Percentiles rank a stretch among this genome's conserved stretches.
phyloP scores from a whole-genome alignment of 164 flowering plant species.

The Berberis vulgaris region DNA sequence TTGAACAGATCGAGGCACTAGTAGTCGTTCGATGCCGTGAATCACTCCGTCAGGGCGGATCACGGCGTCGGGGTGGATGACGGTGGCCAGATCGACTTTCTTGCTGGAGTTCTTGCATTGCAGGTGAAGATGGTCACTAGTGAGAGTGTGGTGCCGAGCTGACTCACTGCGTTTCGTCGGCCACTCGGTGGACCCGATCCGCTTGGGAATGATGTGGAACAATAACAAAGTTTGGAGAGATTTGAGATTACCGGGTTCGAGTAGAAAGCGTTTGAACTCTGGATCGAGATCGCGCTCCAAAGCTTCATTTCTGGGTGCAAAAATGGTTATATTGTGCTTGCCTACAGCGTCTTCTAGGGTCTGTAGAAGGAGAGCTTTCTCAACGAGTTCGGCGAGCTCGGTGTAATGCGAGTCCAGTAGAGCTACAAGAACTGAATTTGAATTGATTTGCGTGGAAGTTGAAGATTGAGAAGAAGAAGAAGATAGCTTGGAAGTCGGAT shows the following conservation, averaged over 20 bases:
- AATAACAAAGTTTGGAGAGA: slow-evolving; percentile 58
- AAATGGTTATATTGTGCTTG: slow-evolving; percentile 52
- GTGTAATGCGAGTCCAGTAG: slow-evolving; percentile 82
- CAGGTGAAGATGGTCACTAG: slow-evolving; percentile 22
- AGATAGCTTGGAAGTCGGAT: background rate
- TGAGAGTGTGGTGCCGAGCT: slow-evolving; percentile 24
- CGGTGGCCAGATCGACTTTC: slow-evolving; percentile 30
- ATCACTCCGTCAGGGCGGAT: slow-evolving; percentile 73
- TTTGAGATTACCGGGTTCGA: slow-evolving; percentile 58
- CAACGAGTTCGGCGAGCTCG: slow-evolving; percentile 65
- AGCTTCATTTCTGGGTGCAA: slow-evolving; percentile 68
- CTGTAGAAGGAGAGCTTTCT: slow-evolving; percentile 57
- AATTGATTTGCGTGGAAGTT: slow-evolving; percentile 33
- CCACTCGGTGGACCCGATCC: slow-evolving; percentile 40
- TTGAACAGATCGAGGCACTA: slow-evolving; percentile 60
- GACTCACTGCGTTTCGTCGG: slow-evolving; percentile 13
- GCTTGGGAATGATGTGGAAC: slow-evolving; percentile 48
- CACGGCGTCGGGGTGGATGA: slow-evolving; percentile 49
- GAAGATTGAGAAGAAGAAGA: slow-evolving; percentile 5
- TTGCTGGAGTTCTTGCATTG: slow-evolving; percentile 9
- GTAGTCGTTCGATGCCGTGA: slow-evolving; percentile 60
- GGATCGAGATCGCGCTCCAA: slow-evolving; percentile 69
- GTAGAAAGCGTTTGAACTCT: slow-evolving; percentile 64
- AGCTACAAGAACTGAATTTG: slow-evolving; percentile 72
- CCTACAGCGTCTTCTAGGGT: slow-evolving; percentile 57